These are phyloP conservation scores for Leccinum subrobustum DNA, from an alignment of 1,284 basidiomycete genomes.

Conservation along the genomic window DNA sequence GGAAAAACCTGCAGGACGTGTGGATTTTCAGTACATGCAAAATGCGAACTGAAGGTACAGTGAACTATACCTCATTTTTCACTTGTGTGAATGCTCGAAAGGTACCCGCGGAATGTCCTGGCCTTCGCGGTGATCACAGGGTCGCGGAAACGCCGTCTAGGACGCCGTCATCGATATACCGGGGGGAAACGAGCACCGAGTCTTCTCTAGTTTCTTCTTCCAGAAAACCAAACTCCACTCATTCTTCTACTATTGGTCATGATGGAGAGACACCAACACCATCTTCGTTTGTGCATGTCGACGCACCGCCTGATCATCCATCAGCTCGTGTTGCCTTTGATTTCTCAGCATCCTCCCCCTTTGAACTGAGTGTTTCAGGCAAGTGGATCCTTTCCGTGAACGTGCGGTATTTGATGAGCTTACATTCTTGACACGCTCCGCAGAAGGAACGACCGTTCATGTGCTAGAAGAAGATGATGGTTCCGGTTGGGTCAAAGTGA, in stretches of 20 bases:
- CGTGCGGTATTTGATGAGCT: slow-evolving; percentile 6
- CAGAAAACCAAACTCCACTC: slow-evolving; percentile 7
- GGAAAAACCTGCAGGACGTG: slow-evolving; percentile 82
- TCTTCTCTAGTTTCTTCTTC: slow-evolving; percentile 7
- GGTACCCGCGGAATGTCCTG: slow-evolving; percentile 74
- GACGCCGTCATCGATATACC: slow-evolving; percentile 34
- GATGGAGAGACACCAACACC: slow-evolving; percentile 43
- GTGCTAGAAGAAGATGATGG: slow-evolving; percentile 78
- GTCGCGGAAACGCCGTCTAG: slow-evolving; percentile 27
- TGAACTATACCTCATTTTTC: slow-evolving; percentile 4
- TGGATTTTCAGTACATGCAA: slow-evolving; percentile 75
- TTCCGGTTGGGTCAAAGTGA: slow-evolving; percentile 83
- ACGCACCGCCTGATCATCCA: slow-evolving; percentile 38
- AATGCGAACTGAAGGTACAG: slow-evolving; percentile 79
- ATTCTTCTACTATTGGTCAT: slow-evolving; percentile 17
- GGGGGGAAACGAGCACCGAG: slow-evolving; percentile 25
- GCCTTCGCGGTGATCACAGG: slow-evolving; percentile 26
- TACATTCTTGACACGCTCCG: slow-evolving; percentile 15
- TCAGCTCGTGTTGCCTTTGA: slow-evolving; percentile 65
- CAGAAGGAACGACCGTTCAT: slow-evolving; percentile 60
- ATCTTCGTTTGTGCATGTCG: slow-evolving; percentile 52
- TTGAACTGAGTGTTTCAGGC: slow-evolving; percentile 70
- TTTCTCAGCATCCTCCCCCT: slow-evolving; percentile 70
- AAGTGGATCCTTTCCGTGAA: slow-evolving; percentile 23
- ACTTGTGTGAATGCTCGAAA: slow-evolving; percentile 29